Percentiles rank a stretch among this genome's conserved stretches.
Conservation (phyloP, 257 asterid genomes). For the Solanum phureja region DNA sequence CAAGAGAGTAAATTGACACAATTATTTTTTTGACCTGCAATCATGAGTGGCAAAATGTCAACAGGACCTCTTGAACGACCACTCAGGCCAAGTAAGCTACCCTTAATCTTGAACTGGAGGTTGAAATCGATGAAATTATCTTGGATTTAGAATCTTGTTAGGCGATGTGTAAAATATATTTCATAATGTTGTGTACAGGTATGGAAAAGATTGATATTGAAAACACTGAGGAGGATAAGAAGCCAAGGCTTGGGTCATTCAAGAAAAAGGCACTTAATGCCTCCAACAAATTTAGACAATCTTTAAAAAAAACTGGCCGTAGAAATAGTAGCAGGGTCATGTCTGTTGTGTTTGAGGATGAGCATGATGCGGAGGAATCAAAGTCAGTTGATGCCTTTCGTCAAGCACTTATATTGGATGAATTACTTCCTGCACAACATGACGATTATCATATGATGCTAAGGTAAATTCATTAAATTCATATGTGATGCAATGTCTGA, state of each 20-base stretch:
- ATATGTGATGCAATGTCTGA: neutral
- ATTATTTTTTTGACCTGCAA: neutral
- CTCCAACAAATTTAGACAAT: slow-evolving; percentile 43
- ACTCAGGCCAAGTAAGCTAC: slow-evolving; percentile 17
- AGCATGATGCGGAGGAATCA: slow-evolving; percentile 79
- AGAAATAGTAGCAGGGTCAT: slow-evolving; percentile 60
- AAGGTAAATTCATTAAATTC: slow-evolving; percentile 29
- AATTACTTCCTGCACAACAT: slow-evolving; percentile 70
- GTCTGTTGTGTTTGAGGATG: slow-evolving; percentile 64
- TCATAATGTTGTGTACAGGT: slow-evolving; percentile 1
- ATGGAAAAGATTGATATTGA: slow-evolving; percentile 39
- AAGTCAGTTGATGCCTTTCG: slow-evolving; percentile 83
- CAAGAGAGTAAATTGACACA: neutral
- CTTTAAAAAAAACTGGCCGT: slow-evolving; percentile 36
- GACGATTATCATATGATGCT: slow-evolving; percentile 87
- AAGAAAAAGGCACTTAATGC: slow-evolving; percentile 45
- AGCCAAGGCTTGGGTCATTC: slow-evolving; percentile 42
- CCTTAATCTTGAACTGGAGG: neutral
- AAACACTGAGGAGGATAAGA: slow-evolving; percentile 31
- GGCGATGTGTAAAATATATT: neutral
- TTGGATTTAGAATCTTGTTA: neutral
- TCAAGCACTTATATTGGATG: slow-evolving; percentile 82
- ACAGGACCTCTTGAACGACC: slow-evolving; percentile 47
- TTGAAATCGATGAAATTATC: neutral
- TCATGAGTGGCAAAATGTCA: slow-evolving; percentile 53